A percentile compares a stretch with the other conserved stretches of the same genome.
Conservation (phyloP, 192 early-diverging fungal species). For the Ambispora gerdemannii region DNA sequence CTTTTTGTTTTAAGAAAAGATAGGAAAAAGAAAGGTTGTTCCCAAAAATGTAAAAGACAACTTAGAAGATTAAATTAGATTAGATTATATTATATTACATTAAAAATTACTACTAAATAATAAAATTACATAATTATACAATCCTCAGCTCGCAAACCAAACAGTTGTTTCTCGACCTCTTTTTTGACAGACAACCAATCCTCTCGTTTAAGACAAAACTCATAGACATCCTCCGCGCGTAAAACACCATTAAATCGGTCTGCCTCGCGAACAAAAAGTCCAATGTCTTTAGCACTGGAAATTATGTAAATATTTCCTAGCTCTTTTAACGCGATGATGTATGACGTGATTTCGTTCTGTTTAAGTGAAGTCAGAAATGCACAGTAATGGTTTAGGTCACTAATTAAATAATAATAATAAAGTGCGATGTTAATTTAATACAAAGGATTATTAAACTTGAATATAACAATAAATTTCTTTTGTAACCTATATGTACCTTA, state of each 20-base stretch:
- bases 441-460: constrained; percentile 9
- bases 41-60: too few relatives aligned
- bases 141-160: constrained; percentile 34
- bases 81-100: too few relatives aligned
- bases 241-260: constrained; percentile 70
- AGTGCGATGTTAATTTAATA: not conserved
- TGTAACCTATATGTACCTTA: constrained; percentile 48
- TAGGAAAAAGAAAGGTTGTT: too few relatives aligned
- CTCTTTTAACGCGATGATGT: constrained; percentile 77
- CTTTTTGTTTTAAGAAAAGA: too few relatives aligned
- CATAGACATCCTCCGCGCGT: constrained; percentile 77
- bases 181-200: constrained; percentile 78
- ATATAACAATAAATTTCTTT: not conserved
- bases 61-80: too few relatives aligned
- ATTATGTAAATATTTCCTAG: constrained; percentile 81
- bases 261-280: constrained; percentile 73
- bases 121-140: constrained; percentile 59
- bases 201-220: constrained; percentile 70
- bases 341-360: constrained; percentile 61
- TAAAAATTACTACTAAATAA: too few relatives aligned
- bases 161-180: constrained; percentile 64
- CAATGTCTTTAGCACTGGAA: constrained; percentile 65
- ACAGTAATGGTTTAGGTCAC: constrained; percentile 80
- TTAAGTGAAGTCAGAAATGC: constrained; percentile 63
- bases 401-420: constrained; percentile 25